Conservation (phyloP, 202 grass and related monocot genomes). For the Zoysia matrella region DNA sequence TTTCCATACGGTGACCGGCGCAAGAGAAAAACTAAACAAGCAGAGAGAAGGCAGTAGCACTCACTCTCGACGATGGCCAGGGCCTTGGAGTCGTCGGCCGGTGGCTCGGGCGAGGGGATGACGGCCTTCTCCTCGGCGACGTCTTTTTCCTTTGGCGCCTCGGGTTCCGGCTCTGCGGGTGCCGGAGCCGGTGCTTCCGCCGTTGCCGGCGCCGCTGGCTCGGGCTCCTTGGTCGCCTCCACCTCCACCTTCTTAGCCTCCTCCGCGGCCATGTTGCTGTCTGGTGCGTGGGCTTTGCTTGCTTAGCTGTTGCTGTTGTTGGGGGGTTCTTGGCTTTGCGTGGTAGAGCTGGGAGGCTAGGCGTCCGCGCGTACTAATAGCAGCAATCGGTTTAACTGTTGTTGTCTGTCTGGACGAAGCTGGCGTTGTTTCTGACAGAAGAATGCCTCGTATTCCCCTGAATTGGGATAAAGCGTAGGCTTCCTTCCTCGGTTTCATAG, state of each 20-base stretch:
- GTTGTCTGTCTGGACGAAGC: too few species aligned
- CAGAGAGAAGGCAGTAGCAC: not conserved
- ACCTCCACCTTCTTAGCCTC: conserved; percentile 87
- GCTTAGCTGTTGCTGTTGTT: conserved; percentile 46
- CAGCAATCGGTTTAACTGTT: too few species aligned
- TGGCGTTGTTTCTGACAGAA: too few species aligned
- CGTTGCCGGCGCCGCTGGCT: not conserved
- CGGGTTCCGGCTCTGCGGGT: conserved; percentile 26
- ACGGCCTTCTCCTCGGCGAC: conserved; percentile 86
- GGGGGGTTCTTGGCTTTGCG: not conserved
- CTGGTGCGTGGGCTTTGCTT: not conserved
- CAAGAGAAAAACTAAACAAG: not conserved
- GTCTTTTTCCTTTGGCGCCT: conserved; percentile 56
- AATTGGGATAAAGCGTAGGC: too few species aligned
- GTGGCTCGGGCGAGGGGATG: conserved; percentile 49
- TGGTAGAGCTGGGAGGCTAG: too few species aligned
- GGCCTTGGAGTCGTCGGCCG: conserved; percentile 66
- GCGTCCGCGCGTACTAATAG: too few species aligned
- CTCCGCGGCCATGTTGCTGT: conserved; percentile 64
- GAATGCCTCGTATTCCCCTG: too few species aligned
- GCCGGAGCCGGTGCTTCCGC: not conserved
- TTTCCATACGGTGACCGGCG: not conserved
- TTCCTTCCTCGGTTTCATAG: not conserved
- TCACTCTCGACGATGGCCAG: conserved; percentile 78
- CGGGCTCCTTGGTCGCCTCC: conserved; percentile 55